Evolutionary conservation across 176 grass and related monocot genomes (phyloP), one percentile per base, ranked within the genome.

Genomic region (Musa beccarii): DNA sequence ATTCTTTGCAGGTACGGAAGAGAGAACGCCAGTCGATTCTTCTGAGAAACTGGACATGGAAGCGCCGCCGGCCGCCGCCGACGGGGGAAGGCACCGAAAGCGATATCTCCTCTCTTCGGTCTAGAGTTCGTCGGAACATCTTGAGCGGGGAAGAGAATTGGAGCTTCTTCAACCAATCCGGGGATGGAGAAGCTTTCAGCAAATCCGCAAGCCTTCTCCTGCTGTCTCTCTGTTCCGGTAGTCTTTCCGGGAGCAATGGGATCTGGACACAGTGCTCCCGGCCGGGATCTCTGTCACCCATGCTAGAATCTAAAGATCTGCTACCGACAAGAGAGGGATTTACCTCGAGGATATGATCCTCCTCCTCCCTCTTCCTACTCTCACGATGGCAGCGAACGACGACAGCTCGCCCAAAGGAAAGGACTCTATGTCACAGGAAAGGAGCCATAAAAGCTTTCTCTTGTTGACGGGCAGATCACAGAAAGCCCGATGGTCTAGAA

Each of bases 11-110:
- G 23, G 87, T 6, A 24, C 9, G 51, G 68, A 90, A 85, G 29
- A 98, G 10, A 25, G 90, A 83, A 14, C 53, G 53, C 90, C 90
- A 91, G 63, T 82, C 57, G 1, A 98, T 82, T 75, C 72, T 86
- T 76, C 89, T 87, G 79, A 89, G 53, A 25, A 92, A 92, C 66
- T 86, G 79, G 51, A 82, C 71, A 57, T 86, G 82, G 28, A 81
- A 79, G 9, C 63, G 78, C 4, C 67, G 52, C 16, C 51, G 81
- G 51, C 63, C 14, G 21, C 63, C 14, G 21, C 75, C 59, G 3
- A 72, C 56, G 10, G 79, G 88, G 65, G 84, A 78, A 19, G 68
- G 78, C 16, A 73, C 68, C 10, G 69, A 80, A 49, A 73, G 53
- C 17, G 78, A 80, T 13, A 80, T 73, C 26, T 72, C 78, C 29